Evolutionary conservation across 2,329 filamentous ascomycete genomes (phyloP), one percentile per base, ranked within the genome.

Genomic region (Colletotrichum sp.): DNA sequence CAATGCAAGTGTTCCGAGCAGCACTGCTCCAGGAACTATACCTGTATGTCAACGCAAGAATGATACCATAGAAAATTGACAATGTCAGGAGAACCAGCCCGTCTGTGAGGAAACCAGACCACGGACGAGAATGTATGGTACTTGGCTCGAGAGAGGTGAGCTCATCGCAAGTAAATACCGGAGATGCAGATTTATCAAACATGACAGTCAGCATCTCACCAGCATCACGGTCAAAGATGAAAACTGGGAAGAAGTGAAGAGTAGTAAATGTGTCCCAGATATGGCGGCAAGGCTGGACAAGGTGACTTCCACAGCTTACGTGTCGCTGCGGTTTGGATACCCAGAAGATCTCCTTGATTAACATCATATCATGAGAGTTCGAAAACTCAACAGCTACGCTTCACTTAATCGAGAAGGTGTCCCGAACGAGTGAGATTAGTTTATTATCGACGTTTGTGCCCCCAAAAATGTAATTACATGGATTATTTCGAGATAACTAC

Each of bases 101-200:
- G 12, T 22, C 30, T 62, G 32, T 64, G 30, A 28, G 0, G 13
- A 58, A 58, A 3, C 2, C 55, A 4, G 55, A 15, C 55, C 25
- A 28, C 8, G 1, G 1, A 28, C 15, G 25, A 58, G 25, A 18
- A 13, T 30, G 6, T 28, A 27, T 58, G 4, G 25, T 18, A 27
- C 25, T 28, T 1, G 55, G 1, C 55, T 3, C 0, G 15, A 0
- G 25, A 8, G 15, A 58, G 8, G 55, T 43, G 39, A 43, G 39
- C 18, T 12, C 9, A 1, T 3, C 3, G 18, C n/a, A 6, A 43
- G 18, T 9, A 43, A 1, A 12, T 5, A 6, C 39, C 0, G n/a
- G 1, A 43, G 1, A 43, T 1, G 0, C 9, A 18, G 3, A 43
- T 43, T 0, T n/a, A 10, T 43, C 1, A 43, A 43, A 18, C 0